These are phyloP conservation scores for Mucuna pruriens DNA, from an alignment of 306 rosid genomes.

Conservation along the genomic window DNA sequence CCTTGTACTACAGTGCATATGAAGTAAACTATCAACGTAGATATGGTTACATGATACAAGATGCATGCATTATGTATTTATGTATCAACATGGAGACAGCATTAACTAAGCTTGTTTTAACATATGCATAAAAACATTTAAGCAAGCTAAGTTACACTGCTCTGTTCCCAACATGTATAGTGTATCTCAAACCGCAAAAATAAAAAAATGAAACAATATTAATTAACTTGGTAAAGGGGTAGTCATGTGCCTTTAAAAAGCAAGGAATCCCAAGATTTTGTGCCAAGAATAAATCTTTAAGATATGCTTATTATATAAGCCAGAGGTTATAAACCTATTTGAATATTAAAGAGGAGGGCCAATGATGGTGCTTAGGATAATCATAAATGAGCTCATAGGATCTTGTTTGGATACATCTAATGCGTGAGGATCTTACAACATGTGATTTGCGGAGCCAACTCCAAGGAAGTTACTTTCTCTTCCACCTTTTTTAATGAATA, in stretches of 20 bases:
- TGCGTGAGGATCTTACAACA: conserved; percentile 49
- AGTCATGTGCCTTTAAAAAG: conserved; percentile 43
- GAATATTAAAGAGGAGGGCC: conserved; percentile 44
- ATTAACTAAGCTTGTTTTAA: conserved; percentile 25
- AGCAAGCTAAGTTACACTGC: conserved; percentile 9
- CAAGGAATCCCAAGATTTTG: conserved; percentile 46
- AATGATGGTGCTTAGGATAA: conserved; percentile 53
- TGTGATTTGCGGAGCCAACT: conserved; percentile 37
- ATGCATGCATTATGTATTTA: too few relatives aligned
- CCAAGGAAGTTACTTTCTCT: conserved; percentile 34
- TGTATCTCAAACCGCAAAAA: not conserved
- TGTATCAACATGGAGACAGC: conserved; percentile 29
- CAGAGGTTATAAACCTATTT: conserved; percentile 33
- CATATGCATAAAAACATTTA: conserved; percentile 29
- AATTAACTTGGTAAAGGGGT: conserved; percentile 34
- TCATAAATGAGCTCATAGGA: conserved; percentile 45
- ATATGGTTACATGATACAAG: not conserved
- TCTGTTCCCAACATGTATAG: conserved; percentile 16
- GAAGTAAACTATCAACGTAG: not conserved
- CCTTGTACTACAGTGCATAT: not conserved
- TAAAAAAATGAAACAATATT: not conserved
- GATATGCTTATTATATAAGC: conserved; percentile 43
- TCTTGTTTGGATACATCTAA: conserved; percentile 44
- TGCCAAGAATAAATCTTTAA: conserved; percentile 39
- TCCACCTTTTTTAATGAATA: not conserved